Percentiles rank a stretch among this genome's conserved stretches.
Evolutionary conservation across 257 asterid species (phyloP).

Genomic region (Apocynum venetum): DNA sequence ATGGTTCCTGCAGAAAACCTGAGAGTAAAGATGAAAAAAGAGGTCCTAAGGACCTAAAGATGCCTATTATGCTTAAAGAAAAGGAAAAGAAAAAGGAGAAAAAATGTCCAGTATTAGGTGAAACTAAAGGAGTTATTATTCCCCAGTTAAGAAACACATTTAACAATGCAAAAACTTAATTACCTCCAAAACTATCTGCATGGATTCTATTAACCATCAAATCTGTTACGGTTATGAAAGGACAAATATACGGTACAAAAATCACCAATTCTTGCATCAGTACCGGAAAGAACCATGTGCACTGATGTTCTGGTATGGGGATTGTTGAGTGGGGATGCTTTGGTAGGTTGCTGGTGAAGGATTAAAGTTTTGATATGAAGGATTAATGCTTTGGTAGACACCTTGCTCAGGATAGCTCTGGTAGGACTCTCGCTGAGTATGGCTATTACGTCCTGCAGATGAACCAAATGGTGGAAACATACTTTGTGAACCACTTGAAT

Average conservation of each 20-base stretch:
- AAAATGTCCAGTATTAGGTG: background rate
- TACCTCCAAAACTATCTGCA: constrained; percentile 6
- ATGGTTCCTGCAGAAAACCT: background rate
- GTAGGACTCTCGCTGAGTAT: constrained; percentile 31
- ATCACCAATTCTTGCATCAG: constrained; percentile 29
- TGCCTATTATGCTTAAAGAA: background rate
- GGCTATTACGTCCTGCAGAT: constrained; percentile 31
- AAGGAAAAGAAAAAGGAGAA: background rate
- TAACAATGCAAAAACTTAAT: background rate
- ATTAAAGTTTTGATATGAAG: constrained; percentile 30
- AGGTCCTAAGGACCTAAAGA: background rate
- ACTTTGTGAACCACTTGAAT: constrained; percentile 35
- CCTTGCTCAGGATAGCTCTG: constrained; percentile 36
- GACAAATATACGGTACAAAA: constrained; percentile 28
- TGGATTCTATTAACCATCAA: background rate
- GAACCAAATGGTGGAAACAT: constrained; percentile 34
- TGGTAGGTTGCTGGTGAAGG: constrained; percentile 37
- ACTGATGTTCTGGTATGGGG: constrained; percentile 36
- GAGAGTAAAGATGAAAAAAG: background rate
- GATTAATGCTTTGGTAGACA: constrained; percentile 29
- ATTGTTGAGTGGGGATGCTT: constrained; percentile 29
- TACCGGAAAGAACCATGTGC: constrained; percentile 49
- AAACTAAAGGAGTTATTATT: background rate
- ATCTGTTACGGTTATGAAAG: background rate
- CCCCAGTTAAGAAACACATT: constrained; percentile 9